phyloP scores from a whole-genome alignment of 1,284 basidiomycete species.

The Ustilago curta region DNA sequence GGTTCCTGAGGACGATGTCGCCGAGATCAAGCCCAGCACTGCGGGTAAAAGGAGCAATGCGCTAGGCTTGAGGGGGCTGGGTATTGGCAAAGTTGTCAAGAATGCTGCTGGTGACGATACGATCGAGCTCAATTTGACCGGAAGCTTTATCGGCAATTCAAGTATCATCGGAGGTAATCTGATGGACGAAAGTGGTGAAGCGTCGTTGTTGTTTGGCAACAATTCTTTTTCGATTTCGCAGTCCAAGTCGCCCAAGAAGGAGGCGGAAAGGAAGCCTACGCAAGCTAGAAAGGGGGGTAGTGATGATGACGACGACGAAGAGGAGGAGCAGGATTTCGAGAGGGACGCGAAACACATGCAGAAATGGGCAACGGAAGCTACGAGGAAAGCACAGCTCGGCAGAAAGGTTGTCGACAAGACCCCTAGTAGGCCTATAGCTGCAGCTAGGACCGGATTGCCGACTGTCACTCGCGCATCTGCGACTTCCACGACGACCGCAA shows the following conservation, averaged over 20 bases:
- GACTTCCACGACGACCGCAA: constrained; percentile 6
- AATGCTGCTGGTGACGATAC: constrained; percentile 47
- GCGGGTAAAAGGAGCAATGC: constrained; percentile 12
- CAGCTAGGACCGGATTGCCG: constrained; percentile 1
- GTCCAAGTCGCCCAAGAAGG: constrained; percentile 4
- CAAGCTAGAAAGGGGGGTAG: neutral
- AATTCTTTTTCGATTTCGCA: constrained; percentile 32
- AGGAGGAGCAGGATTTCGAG: constrained; percentile 24
- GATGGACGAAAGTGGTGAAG: constrained; percentile 47
- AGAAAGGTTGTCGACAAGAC: constrained; percentile 14
- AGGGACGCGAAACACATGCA: constrained; percentile 23
- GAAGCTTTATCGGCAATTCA: constrained; percentile 35
- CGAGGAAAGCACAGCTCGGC: constrained; percentile 23
- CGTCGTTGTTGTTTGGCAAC: constrained; percentile 31
- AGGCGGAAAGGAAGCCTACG: neutral
- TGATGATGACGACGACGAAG: constrained; percentile 24
- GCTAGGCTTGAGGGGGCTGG: constrained; percentile 19
- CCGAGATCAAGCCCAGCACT: constrained; percentile 20
- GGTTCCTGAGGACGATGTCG: constrained; percentile 28
- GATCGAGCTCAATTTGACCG: constrained; percentile 44
- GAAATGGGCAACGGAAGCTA: constrained; percentile 40
- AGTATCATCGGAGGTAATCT: constrained; percentile 32
- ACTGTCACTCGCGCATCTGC: constrained; percentile 16
- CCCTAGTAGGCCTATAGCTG: neutral
- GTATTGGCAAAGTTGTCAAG: constrained; percentile 35